These are phyloP conservation scores for Mycena rebaudengoi DNA, from an alignment of 768 basidiomycete species.

Conservation along the genomic window DNA sequence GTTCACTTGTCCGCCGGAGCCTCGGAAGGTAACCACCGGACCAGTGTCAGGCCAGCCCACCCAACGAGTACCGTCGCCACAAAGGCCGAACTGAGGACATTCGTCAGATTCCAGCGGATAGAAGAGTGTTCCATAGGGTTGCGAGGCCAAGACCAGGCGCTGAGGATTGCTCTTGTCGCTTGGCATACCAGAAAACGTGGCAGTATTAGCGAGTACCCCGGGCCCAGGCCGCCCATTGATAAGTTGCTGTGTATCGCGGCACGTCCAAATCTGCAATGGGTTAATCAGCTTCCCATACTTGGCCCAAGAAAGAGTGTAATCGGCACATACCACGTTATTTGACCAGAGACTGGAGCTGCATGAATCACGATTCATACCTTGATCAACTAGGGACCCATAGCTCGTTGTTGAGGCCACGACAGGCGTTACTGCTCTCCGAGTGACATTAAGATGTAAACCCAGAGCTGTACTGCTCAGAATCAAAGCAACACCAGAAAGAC, in stretches of 20 bases:
- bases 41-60: constrained; percentile 24
- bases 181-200: background rate
- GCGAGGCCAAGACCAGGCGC: background rate
- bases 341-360: constrained; percentile 20
- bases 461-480: too few species aligned
- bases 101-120: constrained; percentile 19
- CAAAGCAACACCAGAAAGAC: too few species aligned
- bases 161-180: background rate
- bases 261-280: constrained; percentile 10
- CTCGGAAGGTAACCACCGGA: constrained; percentile 6
- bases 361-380: constrained; percentile 19
- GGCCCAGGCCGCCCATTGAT: background rate
- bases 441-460: too few species aligned
- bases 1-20: background rate
- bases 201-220: constrained; percentile 17
- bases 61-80: constrained; percentile 16
- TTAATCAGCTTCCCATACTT: background rate
- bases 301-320: too few species aligned
- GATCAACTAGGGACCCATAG: constrained; percentile 12
- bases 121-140: constrained; percentile 14
- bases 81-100: constrained; percentile 6
- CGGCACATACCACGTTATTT: background rate
- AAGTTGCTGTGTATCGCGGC: constrained; percentile 21
- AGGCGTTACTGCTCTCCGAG: too few species aligned
- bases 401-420: constrained; percentile 11